Evolutionary conservation across 1,139 yeast species (phyloP).

Genomic region (Diutina siamensis): DNA sequence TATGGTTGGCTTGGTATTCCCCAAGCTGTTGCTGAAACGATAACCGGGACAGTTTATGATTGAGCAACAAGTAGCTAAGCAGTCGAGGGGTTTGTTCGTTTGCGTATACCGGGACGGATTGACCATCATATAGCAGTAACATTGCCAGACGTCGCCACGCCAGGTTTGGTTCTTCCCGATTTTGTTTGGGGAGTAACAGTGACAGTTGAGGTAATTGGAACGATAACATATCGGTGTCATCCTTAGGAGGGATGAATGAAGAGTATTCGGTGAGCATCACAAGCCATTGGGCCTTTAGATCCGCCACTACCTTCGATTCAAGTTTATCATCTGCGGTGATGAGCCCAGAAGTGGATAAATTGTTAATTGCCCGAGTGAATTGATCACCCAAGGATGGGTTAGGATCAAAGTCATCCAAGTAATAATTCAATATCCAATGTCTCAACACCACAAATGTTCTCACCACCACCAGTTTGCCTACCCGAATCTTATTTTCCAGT

Average conservation of each 20-base stretch:
- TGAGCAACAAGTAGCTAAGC: slow-evolving; percentile 29
- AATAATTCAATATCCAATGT: slow-evolving; percentile 80
- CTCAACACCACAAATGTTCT: slow-evolving; percentile 80
- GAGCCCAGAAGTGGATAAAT: slow-evolving; percentile 23
- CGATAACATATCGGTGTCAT: not conserved
- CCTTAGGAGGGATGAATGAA: not conserved
- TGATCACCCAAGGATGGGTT: slow-evolving; percentile 33
- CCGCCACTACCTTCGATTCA: slow-evolving; percentile 33
- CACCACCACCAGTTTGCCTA: slow-evolving; percentile 60
- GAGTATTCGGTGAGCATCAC: slow-evolving; percentile 9
- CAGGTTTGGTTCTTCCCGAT: slow-evolving; percentile 32
- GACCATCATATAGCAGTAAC: slow-evolving; percentile 38
- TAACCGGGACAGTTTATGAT: slow-evolving; percentile 29
- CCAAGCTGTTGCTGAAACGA: slow-evolving; percentile 17
- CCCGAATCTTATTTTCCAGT: slow-evolving; percentile 17
- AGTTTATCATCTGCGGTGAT: slow-evolving; percentile 16
- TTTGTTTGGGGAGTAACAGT: not conserved
- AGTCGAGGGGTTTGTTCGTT: slow-evolving; percentile 20
- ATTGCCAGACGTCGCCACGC: slow-evolving; percentile 44
- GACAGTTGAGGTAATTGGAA: not conserved
- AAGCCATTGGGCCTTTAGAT: slow-evolving; percentile 33
- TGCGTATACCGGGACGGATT: slow-evolving; percentile 27
- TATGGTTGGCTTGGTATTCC: slow-evolving; percentile 6
- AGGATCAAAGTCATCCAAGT: slow-evolving; percentile 53
- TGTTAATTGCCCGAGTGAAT: slow-evolving; percentile 40